Evolutionary conservation across 2,329 filamentous ascomycete species (phyloP), one percentile per base, ranked within the genome.

Genomic region (Sporothrix brunneoviolacea): DNA sequence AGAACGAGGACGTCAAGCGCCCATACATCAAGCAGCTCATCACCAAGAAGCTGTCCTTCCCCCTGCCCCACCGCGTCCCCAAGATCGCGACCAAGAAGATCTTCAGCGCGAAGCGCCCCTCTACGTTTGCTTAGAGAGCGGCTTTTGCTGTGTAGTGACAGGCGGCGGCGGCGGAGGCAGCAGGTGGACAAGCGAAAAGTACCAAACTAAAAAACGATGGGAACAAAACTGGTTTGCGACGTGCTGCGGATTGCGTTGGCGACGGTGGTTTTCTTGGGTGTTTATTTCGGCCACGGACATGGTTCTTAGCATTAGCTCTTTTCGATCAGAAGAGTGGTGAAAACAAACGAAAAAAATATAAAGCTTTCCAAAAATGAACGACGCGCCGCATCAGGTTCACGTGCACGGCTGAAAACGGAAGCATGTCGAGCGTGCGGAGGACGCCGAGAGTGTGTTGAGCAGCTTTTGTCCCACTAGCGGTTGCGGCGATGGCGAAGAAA

Each of bases 11-110:
- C 70, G 79, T 98, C 80, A 93, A 91, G 81, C 89, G 93, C 73
- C 91, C 93, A 62, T 98, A 98, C 85, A 95, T 98, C 82, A 94
- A 91, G 83, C 93, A 98, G 80, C 88, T 98, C 73, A 76, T 95
- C 71, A 77, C 80, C 75, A 97, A 97, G 86, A 72, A 83, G 75
- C 88, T 98, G 74, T 88, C 86, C 76, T 98, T 98, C 88, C 93
- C 93, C 72, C 88, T 98, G 64, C 93, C 93, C 71, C 93, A 98
- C 83, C 93, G 94, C 68, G 76, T 91, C 69, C 80, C 84, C 78
- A 91, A 90, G 78, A 79, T 80, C 74, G 75, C 73, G 71, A 83
- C 78, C 79, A 87, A 86, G 81, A 95, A 95, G 83, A 70, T 97
- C 72, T 98, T 95, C 80, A 82, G 86, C 71, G 83, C 89, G 69